These are phyloP conservation scores for Arxiozyma heterogenica DNA, from an alignment of 1,139 yeast species.

Conservation along the genomic window DNA sequence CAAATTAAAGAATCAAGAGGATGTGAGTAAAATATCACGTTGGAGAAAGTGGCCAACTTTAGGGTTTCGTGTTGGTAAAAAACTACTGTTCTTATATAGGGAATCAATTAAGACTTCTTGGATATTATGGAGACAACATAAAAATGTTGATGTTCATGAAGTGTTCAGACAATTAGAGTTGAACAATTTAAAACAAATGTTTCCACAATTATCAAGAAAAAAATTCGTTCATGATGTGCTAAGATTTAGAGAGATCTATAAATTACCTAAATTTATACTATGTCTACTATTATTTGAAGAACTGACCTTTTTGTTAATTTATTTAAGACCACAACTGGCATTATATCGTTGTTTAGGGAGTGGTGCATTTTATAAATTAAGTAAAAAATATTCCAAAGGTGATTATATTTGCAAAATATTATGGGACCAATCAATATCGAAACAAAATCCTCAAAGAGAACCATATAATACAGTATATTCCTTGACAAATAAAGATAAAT, in stretches of 20 bases:
- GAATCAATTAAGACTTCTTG: slow-evolving; percentile 22
- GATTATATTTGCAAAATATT: not conserved
- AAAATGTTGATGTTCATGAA: not conserved
- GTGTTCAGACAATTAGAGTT: slow-evolving; percentile 3
- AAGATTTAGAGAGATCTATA: slow-evolving; percentile 23
- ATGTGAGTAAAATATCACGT: slow-evolving; percentile 14
- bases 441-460: not conserved
- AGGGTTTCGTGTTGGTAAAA: slow-evolving; percentile 23
- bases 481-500: slow-evolving; percentile 5
- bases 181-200: not conserved
- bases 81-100: slow-evolving; percentile 18
- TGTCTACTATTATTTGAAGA: slow-evolving; percentile 25
- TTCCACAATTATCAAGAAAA: slow-evolving; percentile 15
- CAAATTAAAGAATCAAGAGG: slow-evolving; percentile 13
- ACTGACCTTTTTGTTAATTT: slow-evolving; percentile 19
- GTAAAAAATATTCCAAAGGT: slow-evolving; percentile 9
- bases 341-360: slow-evolving; percentile 26
- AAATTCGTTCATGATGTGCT: slow-evolving; percentile 18
- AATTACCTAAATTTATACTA: slow-evolving; percentile 22
- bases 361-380: slow-evolving; percentile 19
- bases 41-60: slow-evolving; percentile 25
- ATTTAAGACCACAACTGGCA: slow-evolving; percentile 24
- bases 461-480: slow-evolving; percentile 12
- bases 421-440: not conserved
- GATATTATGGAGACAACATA: slow-evolving; percentile 9